Percentiles rank a stretch among this genome's conserved stretches.
Conservation (phyloP, 2,329 filamentous ascomycete genomes). For the Dothideomycetes sp. region DNA sequence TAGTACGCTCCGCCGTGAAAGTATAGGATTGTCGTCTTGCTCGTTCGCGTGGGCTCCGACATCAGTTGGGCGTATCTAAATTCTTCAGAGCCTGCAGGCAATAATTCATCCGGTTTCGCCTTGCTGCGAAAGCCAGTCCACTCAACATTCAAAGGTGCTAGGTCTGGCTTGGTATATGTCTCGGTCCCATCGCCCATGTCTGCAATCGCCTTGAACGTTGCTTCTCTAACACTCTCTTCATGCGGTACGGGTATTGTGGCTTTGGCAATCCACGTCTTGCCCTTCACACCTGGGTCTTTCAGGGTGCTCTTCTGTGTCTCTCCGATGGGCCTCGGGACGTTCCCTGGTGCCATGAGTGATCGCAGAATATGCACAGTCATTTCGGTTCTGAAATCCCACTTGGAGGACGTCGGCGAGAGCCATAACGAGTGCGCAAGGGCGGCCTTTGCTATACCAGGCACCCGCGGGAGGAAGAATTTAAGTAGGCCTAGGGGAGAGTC, state of each 20-base stretch:
- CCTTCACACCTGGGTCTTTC: constrained; percentile 59
- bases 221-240: constrained; percentile 40
- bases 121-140: constrained; percentile 61
- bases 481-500: constrained; percentile 12
- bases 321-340: constrained; percentile 41
- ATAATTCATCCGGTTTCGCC: constrained; percentile 37
- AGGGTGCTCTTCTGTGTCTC: constrained; percentile 53
- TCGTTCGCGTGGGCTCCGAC: constrained; percentile 46
- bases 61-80: constrained; percentile 57
- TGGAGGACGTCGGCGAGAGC: constrained; percentile 58
- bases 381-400: constrained; percentile 69
- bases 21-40: constrained; percentile 56
- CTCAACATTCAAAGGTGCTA: constrained; percentile 54
- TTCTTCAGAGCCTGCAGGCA: constrained; percentile 48
- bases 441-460: constrained; percentile 53
- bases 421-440: constrained; percentile 54
- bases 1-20: constrained; percentile 69
- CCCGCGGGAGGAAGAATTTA: constrained; percentile 38
- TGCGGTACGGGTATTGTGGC: constrained; percentile 50
- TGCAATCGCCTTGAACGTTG: constrained; percentile 47
- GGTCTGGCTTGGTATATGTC: constrained; percentile 37
- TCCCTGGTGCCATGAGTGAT: constrained; percentile 40
- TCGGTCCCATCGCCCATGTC: constrained; percentile 35
- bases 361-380: constrained; percentile 64
- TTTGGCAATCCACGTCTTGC: constrained; percentile 70